A percentile compares a stretch with the other conserved stretches of the same genome.
These are phyloP conservation scores for Penicillium sp. DNA, from an alignment of 2,329 filamentous ascomycete species.

Conservation along the genomic window DNA sequence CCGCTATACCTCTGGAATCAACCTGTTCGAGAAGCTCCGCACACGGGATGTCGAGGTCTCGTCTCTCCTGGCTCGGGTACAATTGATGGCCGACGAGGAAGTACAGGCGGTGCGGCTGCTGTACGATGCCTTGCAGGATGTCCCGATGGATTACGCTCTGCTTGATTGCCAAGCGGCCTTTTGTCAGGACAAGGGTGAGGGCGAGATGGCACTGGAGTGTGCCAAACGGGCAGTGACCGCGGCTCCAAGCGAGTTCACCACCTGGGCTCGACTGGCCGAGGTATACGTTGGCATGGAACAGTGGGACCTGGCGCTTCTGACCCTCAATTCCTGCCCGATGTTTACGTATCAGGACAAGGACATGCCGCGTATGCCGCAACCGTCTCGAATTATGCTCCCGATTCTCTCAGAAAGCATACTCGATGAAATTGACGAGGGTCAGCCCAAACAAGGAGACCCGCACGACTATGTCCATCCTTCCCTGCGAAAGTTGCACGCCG, in stretches of 20 bases:
- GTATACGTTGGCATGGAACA: constrained; percentile 92
- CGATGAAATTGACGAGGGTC: constrained; percentile 93
- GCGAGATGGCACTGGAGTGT: constrained; percentile 83
- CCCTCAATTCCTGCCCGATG: constrained; percentile 98
- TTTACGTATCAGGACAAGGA: constrained; percentile 99
- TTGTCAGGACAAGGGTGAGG: constrained; percentile 78
- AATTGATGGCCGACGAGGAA: constrained; percentile 93
- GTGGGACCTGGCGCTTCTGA: constrained; percentile 92
- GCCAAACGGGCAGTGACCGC: constrained; percentile 93
- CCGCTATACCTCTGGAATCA: constrained; percentile 90
- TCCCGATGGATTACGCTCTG: constrained; percentile 96
- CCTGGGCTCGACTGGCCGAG: constrained; percentile 89
- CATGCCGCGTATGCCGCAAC: constrained; percentile 87
- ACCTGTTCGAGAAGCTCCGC: constrained; percentile 93
- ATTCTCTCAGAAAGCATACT: constrained; percentile 82
- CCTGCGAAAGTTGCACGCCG: constrained; percentile 76
- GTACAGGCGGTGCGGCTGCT: constrained; percentile 89
- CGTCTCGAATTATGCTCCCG: constrained; percentile 79
- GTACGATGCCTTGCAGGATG: constrained; percentile 80
- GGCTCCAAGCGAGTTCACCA: constrained; percentile 93
- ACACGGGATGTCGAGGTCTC: constrained; percentile 89
- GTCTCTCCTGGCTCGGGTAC: constrained; percentile 81
- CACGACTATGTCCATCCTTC: constrained; percentile 83
- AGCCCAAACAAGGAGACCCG: constrained; percentile 65
- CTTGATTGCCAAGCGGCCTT: constrained; percentile 93